These are phyloP conservation scores for Basipetospora chlamydospora DNA, from an alignment of 2,329 filamentous ascomycete genomes.

Conservation along the genomic window DNA sequence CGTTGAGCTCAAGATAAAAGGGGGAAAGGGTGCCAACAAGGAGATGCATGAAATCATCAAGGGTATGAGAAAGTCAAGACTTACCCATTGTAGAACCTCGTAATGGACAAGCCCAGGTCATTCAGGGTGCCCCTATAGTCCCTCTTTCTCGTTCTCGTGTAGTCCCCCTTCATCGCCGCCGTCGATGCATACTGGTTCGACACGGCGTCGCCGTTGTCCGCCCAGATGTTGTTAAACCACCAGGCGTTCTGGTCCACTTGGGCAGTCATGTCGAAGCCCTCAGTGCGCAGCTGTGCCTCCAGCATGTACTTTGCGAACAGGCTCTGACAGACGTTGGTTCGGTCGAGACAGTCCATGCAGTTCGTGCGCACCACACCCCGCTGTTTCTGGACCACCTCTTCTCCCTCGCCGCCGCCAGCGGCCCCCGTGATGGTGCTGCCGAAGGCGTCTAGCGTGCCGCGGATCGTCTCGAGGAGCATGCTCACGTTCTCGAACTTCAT, in stretches of 20 bases:
- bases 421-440: slow-evolving; percentile 62
- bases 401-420: slow-evolving; percentile 26
- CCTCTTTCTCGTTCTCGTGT: slow-evolving; percentile 78
- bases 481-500: slow-evolving; percentile 98
- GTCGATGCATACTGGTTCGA: slow-evolving; percentile 94
- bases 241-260: slow-evolving; percentile 64
- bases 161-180: slow-evolving; percentile 91
- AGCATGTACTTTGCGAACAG: slow-evolving; percentile 75
- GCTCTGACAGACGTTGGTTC: slow-evolving; percentile 91
- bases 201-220: slow-evolving; percentile 92
- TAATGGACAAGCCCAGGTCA: slow-evolving; percentile 78
- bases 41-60: too few species aligned
- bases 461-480: slow-evolving; percentile 57
- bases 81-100: slow-evolving; percentile 54
- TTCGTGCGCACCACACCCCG: slow-evolving; percentile 79
- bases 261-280: slow-evolving; percentile 62
- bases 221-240: slow-evolving; percentile 97
- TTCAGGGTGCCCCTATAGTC: slow-evolving; percentile 85
- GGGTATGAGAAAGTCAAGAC: slow-evolving; percentile 11
- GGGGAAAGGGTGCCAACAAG: too few species aligned
- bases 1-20: too few species aligned
- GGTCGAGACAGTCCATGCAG: slow-evolving; percentile 96
- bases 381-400: slow-evolving; percentile 37
- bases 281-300: slow-evolving; percentile 60
- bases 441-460: slow-evolving; percentile 50